Conservation (phyloP, 1,284 basidiomycete species). For the Leucoagaricus sp. region DNA sequence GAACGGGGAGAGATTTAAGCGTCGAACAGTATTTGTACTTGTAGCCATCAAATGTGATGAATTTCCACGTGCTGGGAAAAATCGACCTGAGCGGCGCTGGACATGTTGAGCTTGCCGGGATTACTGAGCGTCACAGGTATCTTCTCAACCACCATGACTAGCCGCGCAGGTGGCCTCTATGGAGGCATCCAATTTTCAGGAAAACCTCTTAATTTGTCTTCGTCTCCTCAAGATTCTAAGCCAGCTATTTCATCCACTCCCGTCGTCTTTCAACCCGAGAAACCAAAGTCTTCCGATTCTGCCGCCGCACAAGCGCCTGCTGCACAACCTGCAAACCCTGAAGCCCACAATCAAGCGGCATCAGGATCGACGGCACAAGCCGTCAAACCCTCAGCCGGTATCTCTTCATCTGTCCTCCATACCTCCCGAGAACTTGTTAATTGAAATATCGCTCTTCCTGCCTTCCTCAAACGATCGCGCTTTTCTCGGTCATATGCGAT, state of each 20-base stretch:
- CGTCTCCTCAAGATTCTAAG: slow-evolving; percentile 17
- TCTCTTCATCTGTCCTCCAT: slow-evolving; percentile 45
- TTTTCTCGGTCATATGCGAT: not conserved
- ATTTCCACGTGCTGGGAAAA: slow-evolving; percentile 15
- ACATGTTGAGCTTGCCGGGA: slow-evolving; percentile 13
- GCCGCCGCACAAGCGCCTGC: slow-evolving; percentile 11
- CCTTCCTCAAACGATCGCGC: not conserved
- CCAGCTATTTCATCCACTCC: slow-evolving; percentile 1
- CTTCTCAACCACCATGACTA: slow-evolving; percentile 52
- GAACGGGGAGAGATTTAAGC: too few species aligned
- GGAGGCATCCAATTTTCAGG: slow-evolving; percentile 79
- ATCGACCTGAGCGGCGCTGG: not conserved
- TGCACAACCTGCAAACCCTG: slow-evolving; percentile 11
- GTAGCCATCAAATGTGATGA: not conserved
- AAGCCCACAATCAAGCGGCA: slow-evolving; percentile 15
- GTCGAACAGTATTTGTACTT: slow-evolving; percentile 8
- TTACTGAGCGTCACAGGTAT: not conserved
- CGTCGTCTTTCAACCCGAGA: slow-evolving; percentile 11
- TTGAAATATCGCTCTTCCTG: slow-evolving; percentile 42
- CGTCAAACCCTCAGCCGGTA: slow-evolving; percentile 80
- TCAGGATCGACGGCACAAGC: slow-evolving; percentile 27
- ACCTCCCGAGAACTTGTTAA: slow-evolving; percentile 37
- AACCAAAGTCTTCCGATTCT: slow-evolving; percentile 11
- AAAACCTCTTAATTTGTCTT: slow-evolving; percentile 47
- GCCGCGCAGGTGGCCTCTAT: slow-evolving; percentile 77